Base-by-base conservation (phyloP, 2,329 filamentous ascomycete species). In the Apiospora marii region DNA sequence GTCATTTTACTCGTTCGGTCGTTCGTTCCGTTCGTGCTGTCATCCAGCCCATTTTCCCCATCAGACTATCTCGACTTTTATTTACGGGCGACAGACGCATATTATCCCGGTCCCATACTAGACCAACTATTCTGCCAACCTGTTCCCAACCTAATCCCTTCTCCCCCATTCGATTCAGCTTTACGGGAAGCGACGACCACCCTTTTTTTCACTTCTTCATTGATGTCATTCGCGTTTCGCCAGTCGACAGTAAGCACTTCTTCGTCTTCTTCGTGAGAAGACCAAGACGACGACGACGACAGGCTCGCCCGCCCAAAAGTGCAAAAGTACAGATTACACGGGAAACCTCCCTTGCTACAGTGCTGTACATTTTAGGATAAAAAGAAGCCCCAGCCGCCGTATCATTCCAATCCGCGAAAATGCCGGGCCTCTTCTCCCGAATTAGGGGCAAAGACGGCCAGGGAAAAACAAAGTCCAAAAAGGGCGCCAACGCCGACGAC, bases 371-470 rank as follows among this genome's bases (percentile, higher is more conserved):
- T 22, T n/a, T 46, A 68, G 41, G 14, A 68, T 48, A 48, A 68
- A 68, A 68, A 27, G n/a, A 68, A 27, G n/a, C 41, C 67, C 41
- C 67, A 68, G 30, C 27, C 41, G 44, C n/a, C 67, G n/a, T 34
- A 48, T 37, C 27, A 27, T 30, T 27, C n/a, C 41, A 44, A 68
- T 41, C 48, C 34, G 16, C 14, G 13, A 85, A 75, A 70, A 91
- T 91, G 89, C 85, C 88, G 74, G 85, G 88, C 78, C 82, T 91
- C 75, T 90, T 91, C 79, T 89, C 89, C 74, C 87, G 88, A 78
- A 85, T 96, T 83, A 94, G 94, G 87, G 89, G 89, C 85, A 95
- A 92, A 85, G 94, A 96, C 85, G 88, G 87, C 80, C 84, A 85
- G 76, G 82, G 84, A 72, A 88, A 87, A 77, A 79, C 80, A 74